Conservation (phyloP, 169 alveolate genomes). For the Plasmodium blacklocki region DNA sequence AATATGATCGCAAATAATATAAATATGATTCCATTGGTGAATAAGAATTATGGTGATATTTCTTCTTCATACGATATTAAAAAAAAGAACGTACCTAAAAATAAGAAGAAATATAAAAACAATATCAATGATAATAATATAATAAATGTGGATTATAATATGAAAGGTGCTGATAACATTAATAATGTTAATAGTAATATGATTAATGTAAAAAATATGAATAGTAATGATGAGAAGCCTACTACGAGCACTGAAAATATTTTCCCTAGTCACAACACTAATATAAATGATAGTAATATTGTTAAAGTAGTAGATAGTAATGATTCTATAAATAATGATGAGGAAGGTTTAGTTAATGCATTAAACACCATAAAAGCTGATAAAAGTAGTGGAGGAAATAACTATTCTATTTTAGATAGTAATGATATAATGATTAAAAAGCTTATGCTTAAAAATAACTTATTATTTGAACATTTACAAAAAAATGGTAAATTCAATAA, state of each 20-base stretch:
- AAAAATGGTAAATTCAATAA: slow-evolving; percentile 3
- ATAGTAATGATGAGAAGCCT: background rate
- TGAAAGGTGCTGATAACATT: no score
- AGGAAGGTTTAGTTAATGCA: background rate
- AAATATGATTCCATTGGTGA: slow-evolving; percentile 2
- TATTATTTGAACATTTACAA: background rate
- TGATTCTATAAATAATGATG: background rate
- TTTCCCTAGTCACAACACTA: background rate
- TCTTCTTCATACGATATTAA: slow-evolving; percentile 19
- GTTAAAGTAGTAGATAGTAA: background rate
- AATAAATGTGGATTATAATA: background rate
- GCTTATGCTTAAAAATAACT: background rate
- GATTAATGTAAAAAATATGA: background rate
- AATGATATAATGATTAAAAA: slow-evolving; percentile 5
- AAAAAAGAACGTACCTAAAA: background rate
- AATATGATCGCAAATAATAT: slow-evolving; percentile 4
- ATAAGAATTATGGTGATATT: slow-evolving; percentile 5
- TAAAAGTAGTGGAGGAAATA: slow-evolving; percentile 1
- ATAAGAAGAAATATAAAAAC: slow-evolving; percentile 1
- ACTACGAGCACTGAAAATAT: background rate
- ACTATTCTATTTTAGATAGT: no score
- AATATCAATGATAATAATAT: background rate
- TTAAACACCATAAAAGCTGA: slow-evolving; percentile 13
- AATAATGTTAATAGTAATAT: background rate
- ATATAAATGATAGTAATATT: background rate